Evolutionary conservation across 306 rosid species (phyloP).

Genomic region (Trifolium dubium): DNA sequence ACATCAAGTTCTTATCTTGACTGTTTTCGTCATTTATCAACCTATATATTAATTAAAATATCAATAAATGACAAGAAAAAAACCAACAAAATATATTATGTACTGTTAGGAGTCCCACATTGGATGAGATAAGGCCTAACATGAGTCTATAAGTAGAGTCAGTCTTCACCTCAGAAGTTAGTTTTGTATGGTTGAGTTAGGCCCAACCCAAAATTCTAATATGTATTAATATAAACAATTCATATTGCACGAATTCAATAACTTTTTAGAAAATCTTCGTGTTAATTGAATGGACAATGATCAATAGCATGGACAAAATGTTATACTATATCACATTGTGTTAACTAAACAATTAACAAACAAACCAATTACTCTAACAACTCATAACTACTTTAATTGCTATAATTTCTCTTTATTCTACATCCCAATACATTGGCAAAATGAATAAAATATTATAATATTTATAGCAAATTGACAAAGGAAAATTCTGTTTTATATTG

Average conservation of each 20-base stretch:
- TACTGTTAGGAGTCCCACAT: too few relatives aligned
- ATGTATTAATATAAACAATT: slow-evolving; percentile 12
- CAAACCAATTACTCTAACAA: too few relatives aligned
- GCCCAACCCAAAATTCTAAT: too few relatives aligned
- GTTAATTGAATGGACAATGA: slow-evolving; percentile 7
- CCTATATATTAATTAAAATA: slow-evolving; percentile 46
- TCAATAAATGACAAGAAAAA: slow-evolving; percentile 11
- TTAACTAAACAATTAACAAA: too few relatives aligned
- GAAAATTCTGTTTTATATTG: neutral
- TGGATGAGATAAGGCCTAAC: too few relatives aligned
- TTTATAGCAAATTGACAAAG: slow-evolving; percentile 8
- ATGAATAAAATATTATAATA: neutral
- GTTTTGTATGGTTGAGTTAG: too few relatives aligned
- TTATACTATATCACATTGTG: slow-evolving; percentile 1
- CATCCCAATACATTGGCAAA: neutral
- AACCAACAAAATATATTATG: neutral
- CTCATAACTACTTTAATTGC: too few relatives aligned
- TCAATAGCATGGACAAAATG: neutral
- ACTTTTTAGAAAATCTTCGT: neutral
- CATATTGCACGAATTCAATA: slow-evolving; percentile 1
- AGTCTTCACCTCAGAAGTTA: too few relatives aligned
- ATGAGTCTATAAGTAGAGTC: too few relatives aligned
- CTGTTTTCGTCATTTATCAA: slow-evolving; percentile 59
- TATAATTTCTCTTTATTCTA: too few relatives aligned
- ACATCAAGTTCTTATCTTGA: slow-evolving; percentile 63